phyloP scores from a whole-genome alignment of 2,329 filamentous ascomycete species.

The Cladosporium sp. region DNA sequence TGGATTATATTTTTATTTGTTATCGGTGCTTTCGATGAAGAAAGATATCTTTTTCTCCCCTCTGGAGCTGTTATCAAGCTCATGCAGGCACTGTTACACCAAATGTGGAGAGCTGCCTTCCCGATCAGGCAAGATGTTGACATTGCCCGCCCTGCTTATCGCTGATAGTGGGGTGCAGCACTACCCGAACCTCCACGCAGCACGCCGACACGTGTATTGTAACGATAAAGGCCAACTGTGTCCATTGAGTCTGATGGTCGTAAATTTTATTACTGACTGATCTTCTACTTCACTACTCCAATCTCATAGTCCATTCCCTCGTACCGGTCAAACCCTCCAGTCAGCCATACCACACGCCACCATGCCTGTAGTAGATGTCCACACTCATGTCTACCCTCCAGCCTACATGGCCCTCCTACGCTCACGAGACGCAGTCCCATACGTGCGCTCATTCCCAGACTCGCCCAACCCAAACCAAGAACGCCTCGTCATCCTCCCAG shows the following conservation, averaged over 20 bases:
- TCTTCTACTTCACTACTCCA: background rate
- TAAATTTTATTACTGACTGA: background rate
- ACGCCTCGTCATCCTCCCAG: conserved; percentile 53
- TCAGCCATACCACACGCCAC: conserved; percentile 17
- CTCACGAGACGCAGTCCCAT: conserved; percentile 63
- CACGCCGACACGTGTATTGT: background rate
- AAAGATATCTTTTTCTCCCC: background rate
- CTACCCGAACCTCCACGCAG: background rate
- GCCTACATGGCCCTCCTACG: conserved; percentile 61
- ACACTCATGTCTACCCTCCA: conserved; percentile 66
- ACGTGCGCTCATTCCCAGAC: conserved; percentile 66
- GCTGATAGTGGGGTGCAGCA: conserved; percentile 3
- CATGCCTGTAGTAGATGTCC: conserved; percentile 57
- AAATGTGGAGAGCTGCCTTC: conserved; percentile 6
- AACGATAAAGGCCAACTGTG: background rate
- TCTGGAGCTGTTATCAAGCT: conserved; percentile 1
- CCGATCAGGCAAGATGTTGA: conserved; percentile 14
- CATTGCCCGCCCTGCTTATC: conserved; percentile 6
- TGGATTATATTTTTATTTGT: background rate
- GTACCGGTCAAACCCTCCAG: no score
- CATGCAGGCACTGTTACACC: background rate
- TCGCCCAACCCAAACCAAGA: conserved; percentile 52
- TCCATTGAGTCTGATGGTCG: background rate
- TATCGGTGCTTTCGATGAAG: background rate
- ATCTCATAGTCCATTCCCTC: no score